Evolutionary conservation across 768 basidiomycete genomes (phyloP), one percentile per base, ranked within the genome.

Genomic region (Tylopilus plumbeoviolaceoides): DNA sequence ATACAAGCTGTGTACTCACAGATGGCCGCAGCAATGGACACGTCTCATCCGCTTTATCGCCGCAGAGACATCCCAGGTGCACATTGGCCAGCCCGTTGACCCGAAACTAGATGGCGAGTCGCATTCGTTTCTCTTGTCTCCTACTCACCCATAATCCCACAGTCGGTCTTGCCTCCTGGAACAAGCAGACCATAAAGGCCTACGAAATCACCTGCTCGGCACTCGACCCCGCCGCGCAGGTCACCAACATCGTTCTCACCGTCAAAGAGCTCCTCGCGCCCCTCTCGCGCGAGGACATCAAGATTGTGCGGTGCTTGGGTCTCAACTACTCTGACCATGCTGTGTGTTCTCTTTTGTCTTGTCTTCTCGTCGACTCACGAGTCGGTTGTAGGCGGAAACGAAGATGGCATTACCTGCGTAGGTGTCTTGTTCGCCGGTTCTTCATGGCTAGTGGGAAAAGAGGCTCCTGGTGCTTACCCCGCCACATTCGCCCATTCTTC

Each of bases 271-370:
- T 92, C 35, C 77, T 92, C 17, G 72, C 82, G 3, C 89, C 89
- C 11, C 75, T 92, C 23, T 76, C 85, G 9, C 72, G 78, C 39
- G 80, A 85, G 55, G 76, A 89, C 62, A 75, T 90, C 56, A 81
- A 80, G 55, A 70, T 85, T 3, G 87, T 89, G 25, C 79, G 89
- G 11, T 90, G 88, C 69, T 70, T 92, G 12, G 89, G 89, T 0
- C 70, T 92, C 44, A 92, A 92, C 65, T 92, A 92, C 63, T 78
- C 79, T n/a, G 89, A 91, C 60, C 89, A 91, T 72, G 90, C 90
- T 7, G 89, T 79, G 60, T 54, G 78, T 67, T 18, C 33, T 23
- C 35, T 53, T 44, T 20, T 59, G 40, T 35, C 33, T 5, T 18
- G 7, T 36, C 39, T n/a, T 20, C 15, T 23, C 15, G 3, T 25